A percentile compares a stretch with the other conserved stretches of the same genome.
phyloP scores from a whole-genome alignment of 2,329 filamentous ascomycete genomes.

The Macrophomina tecta region DNA sequence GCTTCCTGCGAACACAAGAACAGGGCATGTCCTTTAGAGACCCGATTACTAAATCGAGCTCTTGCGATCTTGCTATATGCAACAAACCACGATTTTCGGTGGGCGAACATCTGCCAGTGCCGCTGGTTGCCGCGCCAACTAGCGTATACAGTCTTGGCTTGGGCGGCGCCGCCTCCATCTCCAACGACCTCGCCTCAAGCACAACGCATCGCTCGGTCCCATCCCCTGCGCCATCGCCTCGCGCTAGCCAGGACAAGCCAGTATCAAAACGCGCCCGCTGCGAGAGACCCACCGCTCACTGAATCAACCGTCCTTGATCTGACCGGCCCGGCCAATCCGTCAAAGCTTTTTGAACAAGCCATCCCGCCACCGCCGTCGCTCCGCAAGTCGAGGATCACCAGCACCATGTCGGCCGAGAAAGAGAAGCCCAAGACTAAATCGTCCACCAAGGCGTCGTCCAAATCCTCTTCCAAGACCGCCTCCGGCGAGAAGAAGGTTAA shows the following conservation, averaged over 20 bases:
- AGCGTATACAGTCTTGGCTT: slow-evolving; percentile 25
- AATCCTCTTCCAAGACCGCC: slow-evolving; percentile 26
- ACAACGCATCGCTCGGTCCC: slow-evolving; percentile 25
- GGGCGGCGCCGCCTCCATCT: slow-evolving; percentile 4
- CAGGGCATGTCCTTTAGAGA: no score
- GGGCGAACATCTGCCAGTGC: not conserved
- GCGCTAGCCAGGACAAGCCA: slow-evolving; percentile 20
- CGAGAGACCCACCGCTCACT: slow-evolving; percentile 13
- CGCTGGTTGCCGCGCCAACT: slow-evolving; percentile 26
- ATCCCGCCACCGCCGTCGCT: not conserved
- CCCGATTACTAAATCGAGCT: no score
- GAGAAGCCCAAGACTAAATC: slow-evolving; percentile 24
- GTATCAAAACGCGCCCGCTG: slow-evolving; percentile 2
- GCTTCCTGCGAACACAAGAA: not conserved
- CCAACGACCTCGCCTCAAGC: slow-evolving; percentile 15
- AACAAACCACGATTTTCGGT: not conserved
- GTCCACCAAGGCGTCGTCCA: slow-evolving; percentile 30
- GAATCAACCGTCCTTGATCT: slow-evolving; percentile 14
- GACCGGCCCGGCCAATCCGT: slow-evolving; percentile 22
- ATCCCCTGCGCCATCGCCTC: slow-evolving; percentile 16
- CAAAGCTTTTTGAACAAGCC: slow-evolving; percentile 15
- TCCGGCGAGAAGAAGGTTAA: slow-evolving; percentile 25
- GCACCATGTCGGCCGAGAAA: slow-evolving; percentile 11
- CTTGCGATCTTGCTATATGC: no score
- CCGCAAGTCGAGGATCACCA: not conserved